Base-by-base conservation (phyloP, 1,284 basidiomycete species). In the Ceratobasidium sp. region DNA sequence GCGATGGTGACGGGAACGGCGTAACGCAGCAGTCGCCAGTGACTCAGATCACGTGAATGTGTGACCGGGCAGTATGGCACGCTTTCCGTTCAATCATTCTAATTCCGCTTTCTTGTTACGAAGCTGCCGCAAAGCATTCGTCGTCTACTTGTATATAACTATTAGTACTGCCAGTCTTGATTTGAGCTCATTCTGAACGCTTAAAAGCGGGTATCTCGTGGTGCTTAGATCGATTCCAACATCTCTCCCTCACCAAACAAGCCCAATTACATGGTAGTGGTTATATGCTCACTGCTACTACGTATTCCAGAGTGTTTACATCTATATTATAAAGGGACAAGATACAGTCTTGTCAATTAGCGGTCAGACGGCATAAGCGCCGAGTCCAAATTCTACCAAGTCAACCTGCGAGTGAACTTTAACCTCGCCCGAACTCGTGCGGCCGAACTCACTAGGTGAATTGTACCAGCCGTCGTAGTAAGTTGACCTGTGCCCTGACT, bases 401-500 rank as follows among this genome's bases (percentile, higher is more conserved):
- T 62, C 57, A 26, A 40, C 9, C n/a, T 15, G 61, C 50, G 17
- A 52, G 50, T 6, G 50, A n/a, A 52, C 50, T 52, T 33, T 59
- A 42, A 38, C 13, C 38, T 62, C 15, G 38, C 33, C 61, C 38
- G 33, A 62, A 17, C 28, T 40, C 61, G 28, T 23, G 3, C 61
- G 61, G 38, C 20, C 57, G 57, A 59, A 59, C 57, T 40, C 40
- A 38, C 61, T 40, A 62, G 33, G 40, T 42, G 33, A 40, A 40
- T 62, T 38, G 38, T 62, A 62, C 61, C 61, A 62, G 61, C 61
- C 61, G 61, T 62, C 40, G 6, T 62, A 40, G 61, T 6, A 62
- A 52, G 20, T n/a, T 52, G 50, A 52, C 50, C 50, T n/a, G 50
- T 52, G 20, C 61, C 26, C 57, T 33, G 28, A 13, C 20, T 40